phyloP scores from a whole-genome alignment of 768 basidiomycete species.

The Leccinum disarticulatum region DNA sequence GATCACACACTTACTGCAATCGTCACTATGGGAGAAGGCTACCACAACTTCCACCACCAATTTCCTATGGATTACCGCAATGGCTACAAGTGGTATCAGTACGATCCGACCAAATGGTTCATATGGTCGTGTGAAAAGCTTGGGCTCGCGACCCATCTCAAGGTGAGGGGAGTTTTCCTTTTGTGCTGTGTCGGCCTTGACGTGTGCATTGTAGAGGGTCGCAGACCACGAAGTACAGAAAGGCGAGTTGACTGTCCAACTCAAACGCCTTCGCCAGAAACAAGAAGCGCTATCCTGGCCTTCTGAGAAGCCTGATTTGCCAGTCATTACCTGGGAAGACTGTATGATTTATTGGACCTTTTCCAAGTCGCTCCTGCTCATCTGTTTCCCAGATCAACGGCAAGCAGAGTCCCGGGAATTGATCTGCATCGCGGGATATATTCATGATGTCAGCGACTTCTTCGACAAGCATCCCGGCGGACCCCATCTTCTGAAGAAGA shows the following conservation, averaged over 20 bases:
- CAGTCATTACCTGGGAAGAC: conserved; percentile 81
- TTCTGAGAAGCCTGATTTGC: conserved; percentile 67
- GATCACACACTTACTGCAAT: conserved; percentile 85
- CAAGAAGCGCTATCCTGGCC: conserved; percentile 82
- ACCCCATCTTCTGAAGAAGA: conserved; percentile 71
- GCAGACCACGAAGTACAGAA: conserved; percentile 71
- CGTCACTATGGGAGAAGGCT: conserved; percentile 88
- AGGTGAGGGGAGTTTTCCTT: conserved; percentile 27
- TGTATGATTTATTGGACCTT: conserved; percentile 42
- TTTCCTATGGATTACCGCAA: conserved; percentile 96
- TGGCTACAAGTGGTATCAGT: conserved; percentile 85
- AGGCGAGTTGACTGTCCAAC: conserved; percentile 87
- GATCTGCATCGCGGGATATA: conserved; percentile 86
- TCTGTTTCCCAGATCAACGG: conserved; percentile 56
- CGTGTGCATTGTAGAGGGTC: conserved; percentile 25
- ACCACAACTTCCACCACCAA: conserved; percentile 95
- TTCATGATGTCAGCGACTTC: conserved; percentile 80
- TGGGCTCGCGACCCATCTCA: conserved; percentile 53
- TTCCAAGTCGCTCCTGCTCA: conserved; percentile 5
- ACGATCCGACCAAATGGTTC: conserved; percentile 91
- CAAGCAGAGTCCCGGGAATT: conserved; percentile 75
- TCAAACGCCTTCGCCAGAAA: conserved; percentile 76
- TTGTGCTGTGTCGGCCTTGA: neutral
- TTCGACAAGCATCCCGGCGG: conserved; percentile 90
- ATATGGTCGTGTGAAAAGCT: conserved; percentile 46